These are phyloP conservation scores for Nicotiana tabacum DNA, from an alignment of 257 asterid species.

Conservation along the genomic window DNA sequence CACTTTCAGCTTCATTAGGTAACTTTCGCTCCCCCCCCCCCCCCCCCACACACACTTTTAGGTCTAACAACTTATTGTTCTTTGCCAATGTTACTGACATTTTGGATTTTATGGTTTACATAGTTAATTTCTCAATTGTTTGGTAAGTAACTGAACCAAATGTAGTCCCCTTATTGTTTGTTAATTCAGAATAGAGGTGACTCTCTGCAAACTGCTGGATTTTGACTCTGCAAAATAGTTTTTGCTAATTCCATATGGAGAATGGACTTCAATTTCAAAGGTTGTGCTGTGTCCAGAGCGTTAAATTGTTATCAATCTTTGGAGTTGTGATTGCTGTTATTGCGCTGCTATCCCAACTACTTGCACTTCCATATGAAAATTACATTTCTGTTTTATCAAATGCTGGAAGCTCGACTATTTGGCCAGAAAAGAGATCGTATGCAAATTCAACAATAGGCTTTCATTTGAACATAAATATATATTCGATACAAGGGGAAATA, in stretches of 20 bases:
- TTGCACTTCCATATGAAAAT: constrained; percentile 25
- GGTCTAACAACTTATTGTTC: background rate
- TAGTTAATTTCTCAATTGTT: background rate
- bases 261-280: constrained; percentile 22
- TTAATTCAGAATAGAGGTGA: background rate
- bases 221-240: background rate
- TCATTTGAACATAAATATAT: background rate
- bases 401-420: constrained; percentile 6
- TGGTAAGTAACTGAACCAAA: no score
- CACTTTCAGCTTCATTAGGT: background rate
- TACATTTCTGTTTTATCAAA: constrained; percentile 22
- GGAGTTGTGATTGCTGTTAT: constrained; percentile 21
- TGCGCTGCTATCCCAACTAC: constrained; percentile 27
- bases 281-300: constrained; percentile 12
- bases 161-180: background rate
- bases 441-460: background rate
- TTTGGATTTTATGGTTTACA: background rate
- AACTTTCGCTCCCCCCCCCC: background rate
- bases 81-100: background rate
- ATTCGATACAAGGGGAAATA: background rate
- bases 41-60: no score
- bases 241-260: constrained; percentile 14
- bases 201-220: background rate
- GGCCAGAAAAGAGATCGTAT: background rate
- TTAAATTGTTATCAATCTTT: constrained; percentile 18